Evolutionary conservation across 1,139 yeast genomes (phyloP).

Genomic region (Hansenula sp.): DNA sequence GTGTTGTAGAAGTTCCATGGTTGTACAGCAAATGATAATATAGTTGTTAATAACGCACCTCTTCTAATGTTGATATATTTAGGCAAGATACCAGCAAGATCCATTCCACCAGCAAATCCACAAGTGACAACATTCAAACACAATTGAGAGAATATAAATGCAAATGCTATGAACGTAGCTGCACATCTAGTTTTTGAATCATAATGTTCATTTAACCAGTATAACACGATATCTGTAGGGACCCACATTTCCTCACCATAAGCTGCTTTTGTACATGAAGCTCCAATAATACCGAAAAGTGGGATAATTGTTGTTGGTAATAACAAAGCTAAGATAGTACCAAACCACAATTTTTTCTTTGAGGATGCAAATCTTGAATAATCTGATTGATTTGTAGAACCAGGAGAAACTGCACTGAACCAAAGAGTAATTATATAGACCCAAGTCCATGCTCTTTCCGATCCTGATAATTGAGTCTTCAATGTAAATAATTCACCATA

Average conservation of each 20-base stretch:
- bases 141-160: conserved; percentile 42
- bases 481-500: conserved; percentile 34
- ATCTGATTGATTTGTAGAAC: conserved; percentile 31
- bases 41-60: conserved; percentile 42
- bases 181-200: conserved; percentile 41
- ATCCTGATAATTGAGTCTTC: conserved; percentile 24
- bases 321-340: conserved; percentile 31
- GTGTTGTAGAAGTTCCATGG: conserved; percentile 47
- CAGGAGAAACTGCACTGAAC: conserved; percentile 41
- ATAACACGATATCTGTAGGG: conserved; percentile 31
- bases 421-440: conserved; percentile 37
- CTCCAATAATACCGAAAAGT: conserved; percentile 36
- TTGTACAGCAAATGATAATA: conserved; percentile 38
- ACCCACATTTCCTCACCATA: conserved; percentile 36
- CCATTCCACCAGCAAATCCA: conserved; percentile 51
- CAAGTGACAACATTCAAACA: conserved; percentile 45
- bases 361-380: conserved; percentile 37
- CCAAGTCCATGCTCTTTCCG: conserved; percentile 37
- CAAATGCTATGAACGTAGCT: conserved; percentile 40
- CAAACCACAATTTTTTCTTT: conserved; percentile 28
- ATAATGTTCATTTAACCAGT: conserved; percentile 31
- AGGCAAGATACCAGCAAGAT: conserved; percentile 44
- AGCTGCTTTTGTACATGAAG: conserved; percentile 30
- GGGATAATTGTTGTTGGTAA: conserved; percentile 40
- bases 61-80: conserved; percentile 46